phyloP scores from a whole-genome alignment of 495 filamentous ascomycete genomes.

The Rostrohypoxylon terebratum region DNA sequence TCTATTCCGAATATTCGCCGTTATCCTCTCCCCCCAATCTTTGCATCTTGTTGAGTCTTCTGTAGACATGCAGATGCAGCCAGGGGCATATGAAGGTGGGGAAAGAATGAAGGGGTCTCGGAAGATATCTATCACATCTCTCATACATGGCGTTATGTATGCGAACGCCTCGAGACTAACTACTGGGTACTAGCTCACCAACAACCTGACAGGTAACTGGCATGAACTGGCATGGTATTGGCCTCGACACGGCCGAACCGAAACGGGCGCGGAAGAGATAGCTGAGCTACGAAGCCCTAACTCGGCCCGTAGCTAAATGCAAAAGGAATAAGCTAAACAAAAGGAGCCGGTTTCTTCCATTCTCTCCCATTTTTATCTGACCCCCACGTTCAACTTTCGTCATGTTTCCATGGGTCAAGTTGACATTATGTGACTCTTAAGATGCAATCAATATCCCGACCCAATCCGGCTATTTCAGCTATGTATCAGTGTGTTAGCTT shows the following conservation, averaged over 20 bases:
- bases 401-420: constrained; percentile 35
- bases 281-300: constrained; percentile 11
- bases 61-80: constrained; percentile 26
- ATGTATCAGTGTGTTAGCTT: constrained; percentile 18
- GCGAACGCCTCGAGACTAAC: constrained; percentile 33
- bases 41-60: constrained; percentile 16
- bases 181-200: constrained; percentile 4
- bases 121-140: constrained; percentile 45
- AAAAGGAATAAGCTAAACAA: constrained; percentile 15
- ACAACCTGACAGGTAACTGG: constrained; percentile 27
- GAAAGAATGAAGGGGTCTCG: constrained; percentile 25
- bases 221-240: constrained; percentile 21
- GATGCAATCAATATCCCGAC: constrained; percentile 41
- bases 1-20: constrained; percentile 45
- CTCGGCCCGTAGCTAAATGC: constrained; percentile 38
- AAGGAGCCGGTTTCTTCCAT: constrained; percentile 19
- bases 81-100: constrained; percentile 27
- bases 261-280: constrained; percentile 34
- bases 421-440: constrained; percentile 32
- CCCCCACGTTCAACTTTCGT: constrained; percentile 44
- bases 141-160: constrained; percentile 39
- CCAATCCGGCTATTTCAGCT: constrained; percentile 42
- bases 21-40: constrained; percentile 29
- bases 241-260: constrained; percentile 26
- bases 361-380: constrained; percentile 4